phyloP scores from a whole-genome alignment of 768 basidiomycete genomes.

The Leccinum olivaceopallidum region DNA sequence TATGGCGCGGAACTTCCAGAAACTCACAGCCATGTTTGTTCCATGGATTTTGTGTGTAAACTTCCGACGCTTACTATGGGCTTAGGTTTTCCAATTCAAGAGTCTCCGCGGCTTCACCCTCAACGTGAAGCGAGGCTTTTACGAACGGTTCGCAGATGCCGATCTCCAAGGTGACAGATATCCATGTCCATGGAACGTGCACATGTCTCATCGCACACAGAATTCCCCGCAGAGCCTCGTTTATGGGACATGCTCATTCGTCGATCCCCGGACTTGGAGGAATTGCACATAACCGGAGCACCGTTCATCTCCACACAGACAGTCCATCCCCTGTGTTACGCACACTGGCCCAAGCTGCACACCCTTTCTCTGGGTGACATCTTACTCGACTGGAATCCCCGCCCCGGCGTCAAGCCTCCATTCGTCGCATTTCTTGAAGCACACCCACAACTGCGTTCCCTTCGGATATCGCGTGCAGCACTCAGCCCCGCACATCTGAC shows the following conservation, averaged over 20 bases:
- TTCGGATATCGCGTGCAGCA: constrained; percentile 53
- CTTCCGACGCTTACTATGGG: background rate
- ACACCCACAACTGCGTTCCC: constrained; percentile 52
- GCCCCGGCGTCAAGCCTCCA: constrained; percentile 48
- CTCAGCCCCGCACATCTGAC: constrained; percentile 55
- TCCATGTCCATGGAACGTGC: background rate
- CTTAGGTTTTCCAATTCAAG: constrained; percentile 67
- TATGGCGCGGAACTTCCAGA: constrained; percentile 61
- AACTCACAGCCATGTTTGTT: constrained; percentile 60
- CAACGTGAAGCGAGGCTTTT: constrained; percentile 60
- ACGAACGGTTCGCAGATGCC: constrained; percentile 54
- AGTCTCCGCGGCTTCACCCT: constrained; percentile 64
- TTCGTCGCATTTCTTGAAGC: constrained; percentile 70
- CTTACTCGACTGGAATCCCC: constrained; percentile 52
- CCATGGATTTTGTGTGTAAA: background rate
- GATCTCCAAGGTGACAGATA: constrained; percentile 50
- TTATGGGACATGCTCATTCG: constrained; percentile 74
- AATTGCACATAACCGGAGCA: constrained; percentile 47
- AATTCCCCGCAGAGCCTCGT: constrained; percentile 24
- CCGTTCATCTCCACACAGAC: constrained; percentile 42
- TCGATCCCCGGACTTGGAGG: constrained; percentile 65
- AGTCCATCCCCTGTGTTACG: constrained; percentile 53
- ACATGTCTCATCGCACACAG: constrained; percentile 17
- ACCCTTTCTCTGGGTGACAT: constrained; percentile 66
- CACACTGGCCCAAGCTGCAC: constrained; percentile 67